These are phyloP conservation scores for Oidiodendron maius DNA, from an alignment of 495 filamentous ascomycete species.

Conservation along the genomic window DNA sequence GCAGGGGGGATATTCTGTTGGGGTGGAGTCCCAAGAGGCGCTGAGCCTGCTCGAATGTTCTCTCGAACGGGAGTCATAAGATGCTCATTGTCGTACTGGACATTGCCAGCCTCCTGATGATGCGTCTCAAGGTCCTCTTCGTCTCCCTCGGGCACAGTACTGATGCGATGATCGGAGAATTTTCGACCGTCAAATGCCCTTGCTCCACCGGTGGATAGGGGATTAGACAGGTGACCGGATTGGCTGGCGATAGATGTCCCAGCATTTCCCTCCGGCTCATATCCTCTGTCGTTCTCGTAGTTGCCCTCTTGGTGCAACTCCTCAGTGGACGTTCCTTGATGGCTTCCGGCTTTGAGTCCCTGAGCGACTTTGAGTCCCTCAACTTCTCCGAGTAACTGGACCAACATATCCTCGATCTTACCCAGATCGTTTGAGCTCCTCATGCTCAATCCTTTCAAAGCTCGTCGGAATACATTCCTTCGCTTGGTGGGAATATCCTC, in stretches of 20 bases:
- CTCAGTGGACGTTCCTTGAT: constrained; percentile 40
- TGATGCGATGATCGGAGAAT: constrained; percentile 70
- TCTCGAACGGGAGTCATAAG: constrained; percentile 41
- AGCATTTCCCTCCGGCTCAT: constrained; percentile 78
- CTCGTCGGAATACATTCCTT: constrained; percentile 84
- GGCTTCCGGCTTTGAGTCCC: constrained; percentile 25
- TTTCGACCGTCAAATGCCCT: constrained; percentile 51
- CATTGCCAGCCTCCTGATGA: constrained; percentile 33
- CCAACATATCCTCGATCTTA: constrained; percentile 93
- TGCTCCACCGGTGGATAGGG: constrained; percentile 55
- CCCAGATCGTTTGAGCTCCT: constrained; percentile 82
- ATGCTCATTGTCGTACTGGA: constrained; percentile 40
- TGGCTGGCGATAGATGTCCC: constrained; percentile 71
- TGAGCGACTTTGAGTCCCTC: constrained; percentile 71
- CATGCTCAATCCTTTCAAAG: constrained; percentile 78
- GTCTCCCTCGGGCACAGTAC: constrained; percentile 79
- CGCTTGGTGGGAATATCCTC: constrained; percentile 77
- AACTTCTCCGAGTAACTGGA: constrained; percentile 84
- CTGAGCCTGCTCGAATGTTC: constrained; percentile 48
- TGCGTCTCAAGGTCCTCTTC: constrained; percentile 54
- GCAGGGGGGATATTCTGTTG: constrained; percentile 50
- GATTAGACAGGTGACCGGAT: constrained; percentile 69
- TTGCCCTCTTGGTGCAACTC: constrained; percentile 50
- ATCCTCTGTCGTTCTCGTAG: constrained; percentile 57
- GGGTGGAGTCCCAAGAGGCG: constrained; percentile 69